These are phyloP conservation scores for Mycena albidolilacea DNA, from an alignment of 768 basidiomycete species.

Conservation along the genomic window DNA sequence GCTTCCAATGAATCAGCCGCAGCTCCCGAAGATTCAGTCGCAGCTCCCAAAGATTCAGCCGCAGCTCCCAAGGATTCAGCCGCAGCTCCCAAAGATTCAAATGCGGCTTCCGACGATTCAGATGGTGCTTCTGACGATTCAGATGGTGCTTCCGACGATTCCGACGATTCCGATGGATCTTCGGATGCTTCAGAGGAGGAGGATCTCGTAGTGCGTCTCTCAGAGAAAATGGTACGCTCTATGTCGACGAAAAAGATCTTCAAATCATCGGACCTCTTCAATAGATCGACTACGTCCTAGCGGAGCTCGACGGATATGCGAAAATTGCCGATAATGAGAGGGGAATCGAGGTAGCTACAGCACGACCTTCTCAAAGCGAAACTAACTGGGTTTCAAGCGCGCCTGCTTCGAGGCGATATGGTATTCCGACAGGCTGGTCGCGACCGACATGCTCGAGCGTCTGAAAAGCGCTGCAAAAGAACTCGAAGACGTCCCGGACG, in stretches of 20 bases:
- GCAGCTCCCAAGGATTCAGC: not conserved
- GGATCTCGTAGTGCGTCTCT: not conserved
- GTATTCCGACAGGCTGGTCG: conserved; percentile 32
- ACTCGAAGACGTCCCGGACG: conserved; percentile 56
- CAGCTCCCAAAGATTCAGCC: not conserved
- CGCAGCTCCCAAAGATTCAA: conserved; percentile 1
- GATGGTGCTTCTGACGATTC: conserved; percentile 4
- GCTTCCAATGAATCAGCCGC: not conserved
- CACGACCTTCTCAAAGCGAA: not conserved
- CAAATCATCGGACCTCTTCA: not conserved
- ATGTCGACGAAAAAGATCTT: not conserved
- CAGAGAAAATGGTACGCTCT: conserved; percentile 28
- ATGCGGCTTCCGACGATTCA: conserved; percentile 12
- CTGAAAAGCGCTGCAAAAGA: conserved; percentile 45
- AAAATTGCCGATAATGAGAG: conserved; percentile 36
- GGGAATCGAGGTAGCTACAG: conserved; percentile 36
- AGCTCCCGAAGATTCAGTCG: not conserved
- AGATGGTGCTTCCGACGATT: conserved; percentile 23
- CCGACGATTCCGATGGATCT: conserved; percentile 31
- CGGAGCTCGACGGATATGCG: conserved; percentile 40
- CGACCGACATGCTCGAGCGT: conserved; percentile 39
- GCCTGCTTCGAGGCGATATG: conserved; percentile 38
- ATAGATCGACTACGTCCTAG: conserved; percentile 42
- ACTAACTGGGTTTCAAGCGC: conserved; percentile 16
- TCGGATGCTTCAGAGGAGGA: conserved; percentile 28